Evolutionary conservation across 75 land plant species (phyloP).

Genomic region (Pseudotsuga menziesii): DNA sequence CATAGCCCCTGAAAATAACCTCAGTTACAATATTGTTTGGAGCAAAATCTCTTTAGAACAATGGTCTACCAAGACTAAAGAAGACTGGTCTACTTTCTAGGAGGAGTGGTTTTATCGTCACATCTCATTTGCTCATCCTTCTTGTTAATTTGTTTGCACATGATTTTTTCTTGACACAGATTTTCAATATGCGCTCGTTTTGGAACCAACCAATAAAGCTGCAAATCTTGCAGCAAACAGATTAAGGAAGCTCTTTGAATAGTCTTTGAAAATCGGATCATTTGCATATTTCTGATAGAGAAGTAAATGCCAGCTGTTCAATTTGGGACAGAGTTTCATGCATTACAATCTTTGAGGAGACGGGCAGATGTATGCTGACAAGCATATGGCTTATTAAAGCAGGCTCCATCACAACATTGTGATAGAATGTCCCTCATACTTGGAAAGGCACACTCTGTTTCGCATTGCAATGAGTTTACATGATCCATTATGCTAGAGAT

Average conservation of each 20-base stretch:
- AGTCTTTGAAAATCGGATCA: constrained; percentile 10
- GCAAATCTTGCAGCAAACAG: constrained; percentile 52
- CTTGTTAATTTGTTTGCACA: not conserved
- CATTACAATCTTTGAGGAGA: not conserved
- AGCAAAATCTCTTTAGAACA: too few species aligned
- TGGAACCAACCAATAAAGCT: constrained; percentile 86
- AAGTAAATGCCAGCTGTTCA: not conserved
- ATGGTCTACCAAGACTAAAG: not conserved
- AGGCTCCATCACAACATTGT: not conserved
- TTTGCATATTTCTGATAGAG: constrained; percentile 8
- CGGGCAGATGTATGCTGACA: not conserved
- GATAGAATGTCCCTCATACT: too few species aligned
- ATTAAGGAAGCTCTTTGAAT: constrained; percentile 53
- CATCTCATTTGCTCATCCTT: not conserved
- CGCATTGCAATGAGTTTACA: not conserved
- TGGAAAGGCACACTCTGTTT: not conserved
- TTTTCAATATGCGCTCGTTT: constrained; percentile 73
- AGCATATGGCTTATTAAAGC: not conserved
- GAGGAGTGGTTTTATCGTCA: not conserved
- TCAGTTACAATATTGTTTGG: too few species aligned
- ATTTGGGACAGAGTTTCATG: not conserved
- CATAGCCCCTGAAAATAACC: too few species aligned
- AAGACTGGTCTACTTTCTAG: not conserved
- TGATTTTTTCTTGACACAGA: constrained; percentile 35
- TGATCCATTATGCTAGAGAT: not conserved